Evolutionary conservation across 169 alveolate species (phyloP).

Genomic region (Theileria sp.): DNA sequence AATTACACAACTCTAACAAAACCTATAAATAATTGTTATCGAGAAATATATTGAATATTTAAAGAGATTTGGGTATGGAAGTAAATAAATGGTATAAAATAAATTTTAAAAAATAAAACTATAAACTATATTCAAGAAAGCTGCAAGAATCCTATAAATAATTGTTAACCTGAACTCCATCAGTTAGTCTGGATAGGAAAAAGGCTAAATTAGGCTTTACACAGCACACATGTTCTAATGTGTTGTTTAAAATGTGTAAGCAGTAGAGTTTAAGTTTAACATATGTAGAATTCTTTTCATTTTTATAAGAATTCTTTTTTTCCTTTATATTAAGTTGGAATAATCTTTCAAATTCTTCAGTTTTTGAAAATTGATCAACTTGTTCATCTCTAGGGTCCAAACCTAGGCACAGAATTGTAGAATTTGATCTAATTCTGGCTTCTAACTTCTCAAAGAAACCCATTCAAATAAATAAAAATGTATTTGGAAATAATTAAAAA

Average conservation of each 20-base stretch:
- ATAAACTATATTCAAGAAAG: not conserved
- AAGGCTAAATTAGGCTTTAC: conserved; percentile 78
- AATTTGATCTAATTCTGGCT: conserved; percentile 16
- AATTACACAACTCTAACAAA: conserved; percentile 68
- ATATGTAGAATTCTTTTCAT: conserved; percentile 24
- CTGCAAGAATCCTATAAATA: not conserved
- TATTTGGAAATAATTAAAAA: not conserved
- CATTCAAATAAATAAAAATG: conserved; percentile 27
- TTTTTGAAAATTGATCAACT: conserved; percentile 62
- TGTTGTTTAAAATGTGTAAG: conserved; percentile 61
- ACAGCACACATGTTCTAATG: conserved; percentile 64
- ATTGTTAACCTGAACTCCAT: conserved; percentile 69
- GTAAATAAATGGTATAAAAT: not conserved
- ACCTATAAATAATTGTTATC: conserved; percentile 24
- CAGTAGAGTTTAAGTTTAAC: conserved; percentile 66
- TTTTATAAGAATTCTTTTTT: conserved; percentile 28
- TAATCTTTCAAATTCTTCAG: conserved; percentile 54
- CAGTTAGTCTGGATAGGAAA: conserved; percentile 71
- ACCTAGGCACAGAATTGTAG: conserved; percentile 72
- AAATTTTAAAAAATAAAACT: not conserved
- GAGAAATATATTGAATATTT: not conserved
- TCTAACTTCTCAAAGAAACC: conserved; percentile 42
- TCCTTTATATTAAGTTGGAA: conserved; percentile 31
- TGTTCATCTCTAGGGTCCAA: conserved; percentile 74
- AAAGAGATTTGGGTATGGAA: not conserved